These are phyloP conservation scores for Parmelia sp. DNA, from an alignment of 495 filamentous ascomycete species.

Conservation along the genomic window DNA sequence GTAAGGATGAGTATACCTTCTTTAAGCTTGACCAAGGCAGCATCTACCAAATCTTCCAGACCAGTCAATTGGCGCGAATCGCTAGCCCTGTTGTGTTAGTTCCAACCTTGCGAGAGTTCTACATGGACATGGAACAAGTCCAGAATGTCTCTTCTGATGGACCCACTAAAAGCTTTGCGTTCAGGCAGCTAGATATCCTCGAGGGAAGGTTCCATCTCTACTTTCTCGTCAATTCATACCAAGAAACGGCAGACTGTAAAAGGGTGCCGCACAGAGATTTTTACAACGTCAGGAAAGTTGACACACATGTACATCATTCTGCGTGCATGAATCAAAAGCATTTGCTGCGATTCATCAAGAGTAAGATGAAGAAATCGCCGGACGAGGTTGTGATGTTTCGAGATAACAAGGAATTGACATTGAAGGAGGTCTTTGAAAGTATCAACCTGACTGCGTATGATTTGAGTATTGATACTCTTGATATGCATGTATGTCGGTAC, in stretches of 20 bases:
- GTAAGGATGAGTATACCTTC: slow-evolving; percentile 53
- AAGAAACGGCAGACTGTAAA: slow-evolving; percentile 97
- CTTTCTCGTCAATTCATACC: slow-evolving; percentile 85
- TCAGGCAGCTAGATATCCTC: slow-evolving; percentile 85
- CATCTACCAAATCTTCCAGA: slow-evolving; percentile 85
- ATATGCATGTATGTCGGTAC: slow-evolving; percentile 77
- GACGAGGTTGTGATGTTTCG: slow-evolving; percentile 90
- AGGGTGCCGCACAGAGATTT: slow-evolving; percentile 96
- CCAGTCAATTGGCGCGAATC: slow-evolving; percentile 48
- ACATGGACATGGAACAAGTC: slow-evolving; percentile 86
- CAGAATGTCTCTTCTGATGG: slow-evolving; percentile 84
- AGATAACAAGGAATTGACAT: slow-evolving; percentile 85
- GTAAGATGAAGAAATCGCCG: slow-evolving; percentile 96
- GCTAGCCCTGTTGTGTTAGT: slow-evolving; percentile 67
- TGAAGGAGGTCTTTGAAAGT: slow-evolving; percentile 91
- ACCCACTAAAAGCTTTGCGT: slow-evolving; percentile 94
- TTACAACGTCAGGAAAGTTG: slow-evolving; percentile 97
- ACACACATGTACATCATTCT: slow-evolving; percentile 98
- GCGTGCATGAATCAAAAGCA: slow-evolving; percentile 99
- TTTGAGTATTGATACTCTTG: slow-evolving; percentile 93
- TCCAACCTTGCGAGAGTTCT: slow-evolving; percentile 86
- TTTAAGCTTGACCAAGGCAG: slow-evolving; percentile 76
- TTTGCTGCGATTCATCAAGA: slow-evolving; percentile 95
- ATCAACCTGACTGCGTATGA: slow-evolving; percentile 97
- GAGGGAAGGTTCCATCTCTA: slow-evolving; percentile 97